Conservation (phyloP, 352 stramenopile genomes). For the Pythium coloratum region DNA sequence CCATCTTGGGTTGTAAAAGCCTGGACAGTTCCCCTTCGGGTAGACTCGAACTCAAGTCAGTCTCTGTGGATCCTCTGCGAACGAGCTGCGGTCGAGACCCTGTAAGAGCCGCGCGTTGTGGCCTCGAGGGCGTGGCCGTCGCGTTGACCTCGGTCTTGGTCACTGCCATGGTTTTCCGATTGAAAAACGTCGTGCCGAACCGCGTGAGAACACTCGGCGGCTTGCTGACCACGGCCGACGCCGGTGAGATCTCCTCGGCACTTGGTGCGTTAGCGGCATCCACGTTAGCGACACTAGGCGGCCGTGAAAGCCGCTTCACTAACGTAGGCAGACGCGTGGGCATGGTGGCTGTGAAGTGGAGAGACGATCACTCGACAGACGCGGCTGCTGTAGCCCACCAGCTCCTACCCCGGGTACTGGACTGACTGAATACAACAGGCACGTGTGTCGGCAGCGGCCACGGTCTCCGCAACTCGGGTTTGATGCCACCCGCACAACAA, state of each 20-base stretch:
- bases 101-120: neutral
- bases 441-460: too few relatives aligned
- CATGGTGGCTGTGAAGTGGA: neutral
- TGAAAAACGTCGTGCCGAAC: constrained; percentile 20
- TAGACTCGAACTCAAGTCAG: constrained; percentile 2
- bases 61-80: constrained; percentile 11
- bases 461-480: too few relatives aligned
- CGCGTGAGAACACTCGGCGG: constrained; percentile 17
- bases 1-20: constrained; percentile 3
- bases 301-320: constrained; percentile 5
- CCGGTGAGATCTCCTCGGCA: neutral
- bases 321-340: constrained; percentile 16
- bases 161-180: constrained; percentile 15
- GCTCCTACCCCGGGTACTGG: too few relatives aligned
- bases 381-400: neutral
- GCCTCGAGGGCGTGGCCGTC: neutral
- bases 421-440: too few relatives aligned
- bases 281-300: neutral
- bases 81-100: neutral
- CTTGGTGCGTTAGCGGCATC: neutral
- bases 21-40: constrained; percentile 4
- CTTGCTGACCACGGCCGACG: constrained; percentile 17
- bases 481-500: too few relatives aligned
- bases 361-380: neutral
- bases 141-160: neutral